phyloP scores from a whole-genome alignment of 2,329 filamentous ascomycete species.

The Periconia digitata region DNA sequence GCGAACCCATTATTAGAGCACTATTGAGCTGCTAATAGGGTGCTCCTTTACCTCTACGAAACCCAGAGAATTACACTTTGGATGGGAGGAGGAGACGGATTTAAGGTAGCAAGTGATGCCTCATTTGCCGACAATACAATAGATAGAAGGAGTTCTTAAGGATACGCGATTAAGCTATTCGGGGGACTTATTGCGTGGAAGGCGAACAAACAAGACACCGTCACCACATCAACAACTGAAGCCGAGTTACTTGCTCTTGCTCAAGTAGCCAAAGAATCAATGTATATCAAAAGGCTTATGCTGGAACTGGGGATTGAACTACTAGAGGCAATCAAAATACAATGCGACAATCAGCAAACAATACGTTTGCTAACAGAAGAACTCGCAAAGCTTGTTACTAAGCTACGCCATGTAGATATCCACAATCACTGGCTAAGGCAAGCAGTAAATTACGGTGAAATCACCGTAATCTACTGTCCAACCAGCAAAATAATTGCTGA shows the following conservation, averaged over 20 bases:
- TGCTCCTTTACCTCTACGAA: slow-evolving; percentile 6
- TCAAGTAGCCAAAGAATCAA: slow-evolving; percentile 9
- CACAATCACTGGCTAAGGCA: slow-evolving; percentile 9
- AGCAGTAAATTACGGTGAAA: slow-evolving; percentile 2
- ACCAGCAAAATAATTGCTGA: slow-evolving; percentile 6
- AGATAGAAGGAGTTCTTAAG: slow-evolving; percentile 5
- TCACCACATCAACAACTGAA: slow-evolving; percentile 11
- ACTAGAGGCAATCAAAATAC: slow-evolving; percentile 4
- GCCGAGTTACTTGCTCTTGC: slow-evolving; percentile 7
- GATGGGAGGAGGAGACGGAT: slow-evolving; percentile 1
- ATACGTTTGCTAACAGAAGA: slow-evolving; percentile 5
- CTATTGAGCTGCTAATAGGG: slow-evolving; percentile 2
- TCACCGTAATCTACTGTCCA: slow-evolving; percentile 4
- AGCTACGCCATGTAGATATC: slow-evolving; percentile 11
- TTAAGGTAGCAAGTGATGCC: slow-evolving; percentile 10
- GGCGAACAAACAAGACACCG: slow-evolving; percentile 7
- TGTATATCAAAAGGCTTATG: slow-evolving; percentile 4
- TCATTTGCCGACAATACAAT: slow-evolving; percentile 4
- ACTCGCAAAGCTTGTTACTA: slow-evolving; percentile 3
- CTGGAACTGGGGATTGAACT: slow-evolving; percentile 2
- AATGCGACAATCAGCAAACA: slow-evolving; percentile 9
- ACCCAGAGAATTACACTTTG: background rate
- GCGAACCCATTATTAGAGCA: slow-evolving; percentile 1
- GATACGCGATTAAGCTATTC: slow-evolving; percentile 13
- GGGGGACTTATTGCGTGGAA: background rate